These are phyloP conservation scores for Amauroascus verrucosus DNA, from an alignment of 2,329 filamentous ascomycete species.

Conservation along the genomic window DNA sequence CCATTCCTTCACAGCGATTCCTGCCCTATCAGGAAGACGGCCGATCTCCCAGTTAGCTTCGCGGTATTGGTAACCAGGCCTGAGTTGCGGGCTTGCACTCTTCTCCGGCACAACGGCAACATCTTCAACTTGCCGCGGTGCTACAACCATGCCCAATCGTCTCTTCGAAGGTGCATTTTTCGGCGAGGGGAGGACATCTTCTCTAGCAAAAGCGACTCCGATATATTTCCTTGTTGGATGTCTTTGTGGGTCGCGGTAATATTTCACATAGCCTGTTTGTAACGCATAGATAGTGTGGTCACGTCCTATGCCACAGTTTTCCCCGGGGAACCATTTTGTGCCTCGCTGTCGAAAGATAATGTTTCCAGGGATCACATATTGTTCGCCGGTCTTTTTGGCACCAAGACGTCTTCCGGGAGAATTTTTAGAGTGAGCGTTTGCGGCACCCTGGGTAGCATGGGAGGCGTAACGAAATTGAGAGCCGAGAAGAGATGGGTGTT, in stretches of 20 bases:
- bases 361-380: conserved; percentile 90
- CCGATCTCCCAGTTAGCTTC: conserved; percentile 61
- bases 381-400: conserved; percentile 84
- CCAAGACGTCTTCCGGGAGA: conserved; percentile 78
- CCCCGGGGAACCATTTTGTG: conserved; percentile 86
- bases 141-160: conserved; percentile 61
- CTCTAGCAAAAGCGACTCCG: conserved; percentile 76
- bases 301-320: conserved; percentile 88
- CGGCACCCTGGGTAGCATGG: conserved; percentile 55
- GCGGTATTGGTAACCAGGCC: conserved; percentile 53
- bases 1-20: conserved; percentile 46
- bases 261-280: conserved; percentile 82
- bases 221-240: conserved; percentile 91
- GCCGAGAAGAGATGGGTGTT: conserved; percentile 27
- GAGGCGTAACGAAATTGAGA: conserved; percentile 50
- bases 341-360: conserved; percentile 97
- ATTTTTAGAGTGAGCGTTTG: conserved; percentile 57
- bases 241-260: conserved; percentile 76
- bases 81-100: conserved; percentile 31
- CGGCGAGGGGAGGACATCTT: conserved; percentile 68
- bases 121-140: conserved; percentile 26
- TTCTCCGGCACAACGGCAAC: conserved; percentile 12
- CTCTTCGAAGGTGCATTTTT: conserved; percentile 62
- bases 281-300: conserved; percentile 92
- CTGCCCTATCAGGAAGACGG: conserved; percentile 50